Percentiles rank a stretch among this genome's conserved stretches.
These are phyloP conservation scores for Mycosphaerelloides madeirae DNA, from an alignment of 2,329 filamentous ascomycete species.

Conservation along the genomic window DNA sequence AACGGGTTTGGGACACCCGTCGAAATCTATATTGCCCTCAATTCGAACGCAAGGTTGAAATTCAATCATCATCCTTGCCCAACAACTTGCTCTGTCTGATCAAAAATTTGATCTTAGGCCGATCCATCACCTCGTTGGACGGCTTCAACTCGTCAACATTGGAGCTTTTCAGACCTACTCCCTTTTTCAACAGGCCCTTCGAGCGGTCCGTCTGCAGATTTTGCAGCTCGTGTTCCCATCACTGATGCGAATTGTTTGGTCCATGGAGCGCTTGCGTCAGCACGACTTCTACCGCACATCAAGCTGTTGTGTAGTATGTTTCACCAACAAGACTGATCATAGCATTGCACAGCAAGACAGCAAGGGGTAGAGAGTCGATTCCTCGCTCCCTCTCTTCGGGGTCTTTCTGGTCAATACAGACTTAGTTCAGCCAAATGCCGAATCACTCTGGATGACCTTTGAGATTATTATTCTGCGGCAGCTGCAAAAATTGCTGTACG, in stretches of 20 bases:
- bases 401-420: constrained; percentile 38
- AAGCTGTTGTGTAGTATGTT: constrained; percentile 35
- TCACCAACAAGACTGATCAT: constrained; percentile 38
- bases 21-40: too few relatives aligned
- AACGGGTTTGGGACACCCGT: too few relatives aligned
- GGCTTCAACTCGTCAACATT: background rate
- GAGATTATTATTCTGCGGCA: background rate
- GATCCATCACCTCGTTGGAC: background rate
- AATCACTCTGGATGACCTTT: background rate
- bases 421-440: constrained; percentile 31
- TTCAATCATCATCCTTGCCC: background rate
- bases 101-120: background rate
- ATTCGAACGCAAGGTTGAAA: background rate
- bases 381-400: constrained; percentile 35
- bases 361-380: constrained; percentile 35
- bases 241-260: background rate
- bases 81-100: background rate
- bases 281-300: constrained; percentile 37
- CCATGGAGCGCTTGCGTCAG: background rate
- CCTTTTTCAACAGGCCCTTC: too few relatives aligned
- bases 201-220: too few relatives aligned
- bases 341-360: constrained; percentile 38
- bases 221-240: background rate
- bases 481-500: background rate
- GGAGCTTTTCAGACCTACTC: too few relatives aligned